Evolutionary conservation across 495 filamentous ascomycete genomes (phyloP), one percentile per base, ranked within the genome.

Genomic region (Podospora sp.): DNA sequence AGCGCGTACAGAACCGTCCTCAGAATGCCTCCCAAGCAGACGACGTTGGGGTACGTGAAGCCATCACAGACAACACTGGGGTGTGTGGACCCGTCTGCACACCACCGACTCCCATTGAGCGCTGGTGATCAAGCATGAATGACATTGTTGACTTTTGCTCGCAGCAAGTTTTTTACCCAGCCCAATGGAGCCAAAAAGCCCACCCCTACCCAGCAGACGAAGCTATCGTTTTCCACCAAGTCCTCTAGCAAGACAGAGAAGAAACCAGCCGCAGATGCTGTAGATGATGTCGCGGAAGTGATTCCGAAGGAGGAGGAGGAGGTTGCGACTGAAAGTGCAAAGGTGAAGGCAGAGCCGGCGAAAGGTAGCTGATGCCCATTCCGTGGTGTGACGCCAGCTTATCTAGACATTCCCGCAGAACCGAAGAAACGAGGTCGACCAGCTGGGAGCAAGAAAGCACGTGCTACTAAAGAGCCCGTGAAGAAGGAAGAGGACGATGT

Each of bases 31-130:
- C 80, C 83, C 18, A 97, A 93, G 76, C 94, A 98, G 84, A 87
- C 91, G 72, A 97, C 93, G 9, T 78, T 98, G 75, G 92, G 92
- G 94, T 98, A 97, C 83, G 94, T 96, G 55, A 89, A 85, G 76
- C 82, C 89, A 65, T 84, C 86, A 62, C 93, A 97, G 81, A 85
- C 87, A 71, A 96, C 91, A 64, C 81, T 97, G 75, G 88, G 91
- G 94, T 96, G 86, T 83, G 92, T 89, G 46, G 63, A 65, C 63
- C 63, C 35, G 29, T 56, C 63, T 65, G 63, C 63, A 51, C 62
- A 56, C 35, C 52, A 49, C 51, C 21, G 11, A 46, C 33, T 56
- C 21, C n/a, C 33, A 18, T 29, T 33, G 56, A 40, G 49, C 18
- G 8, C 61, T 33, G 46, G 46, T 61, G 33, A 49, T 53, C 62